phyloP scores from a whole-genome alignment of 2,329 filamentous ascomycete species.

The Pseudogymnoascus sp. region DNA sequence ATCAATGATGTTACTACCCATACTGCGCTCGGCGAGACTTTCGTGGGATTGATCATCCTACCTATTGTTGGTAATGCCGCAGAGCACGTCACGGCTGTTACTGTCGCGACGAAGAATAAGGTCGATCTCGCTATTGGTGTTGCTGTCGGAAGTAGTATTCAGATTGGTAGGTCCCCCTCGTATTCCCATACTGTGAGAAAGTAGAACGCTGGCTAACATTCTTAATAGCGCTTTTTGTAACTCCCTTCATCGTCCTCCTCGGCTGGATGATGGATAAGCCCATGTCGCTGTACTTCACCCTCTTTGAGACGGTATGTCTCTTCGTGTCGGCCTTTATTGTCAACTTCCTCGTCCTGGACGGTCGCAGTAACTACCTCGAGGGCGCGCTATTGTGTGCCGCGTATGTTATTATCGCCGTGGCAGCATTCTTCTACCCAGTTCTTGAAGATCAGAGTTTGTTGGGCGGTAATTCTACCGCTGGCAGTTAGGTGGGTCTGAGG shows the following conservation, averaged over 20 bases:
- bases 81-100: slow-evolving; percentile 64
- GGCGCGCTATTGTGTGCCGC: slow-evolving; percentile 60
- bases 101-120: slow-evolving; percentile 65
- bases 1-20: slow-evolving; percentile 54
- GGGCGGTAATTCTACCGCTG: slow-evolving; percentile 24
- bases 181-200: not conserved
- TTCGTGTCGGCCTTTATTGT: slow-evolving; percentile 80
- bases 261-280: slow-evolving; percentile 60
- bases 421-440: slow-evolving; percentile 58
- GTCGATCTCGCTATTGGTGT: slow-evolving; percentile 69
- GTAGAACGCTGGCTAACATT: not conserved
- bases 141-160: slow-evolving; percentile 61
- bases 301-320: slow-evolving; percentile 81
- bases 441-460: slow-evolving; percentile 37
- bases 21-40: slow-evolving; percentile 52
- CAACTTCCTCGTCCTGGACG: slow-evolving; percentile 80
- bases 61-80: slow-evolving; percentile 67
- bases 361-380: slow-evolving; percentile 79
- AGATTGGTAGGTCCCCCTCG: slow-evolving; percentile 43
- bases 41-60: slow-evolving; percentile 63
- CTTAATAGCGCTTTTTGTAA: slow-evolving; percentile 50
- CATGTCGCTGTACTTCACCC: slow-evolving; percentile 78
- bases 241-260: slow-evolving; percentile 60
- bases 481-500: slow-evolving; percentile 14
- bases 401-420: slow-evolving; percentile 59